Evolutionary conservation across 164 flowering plant species (phyloP), one percentile per base, ranked within the genome.

Genomic region (Echeveria elegans): DNA sequence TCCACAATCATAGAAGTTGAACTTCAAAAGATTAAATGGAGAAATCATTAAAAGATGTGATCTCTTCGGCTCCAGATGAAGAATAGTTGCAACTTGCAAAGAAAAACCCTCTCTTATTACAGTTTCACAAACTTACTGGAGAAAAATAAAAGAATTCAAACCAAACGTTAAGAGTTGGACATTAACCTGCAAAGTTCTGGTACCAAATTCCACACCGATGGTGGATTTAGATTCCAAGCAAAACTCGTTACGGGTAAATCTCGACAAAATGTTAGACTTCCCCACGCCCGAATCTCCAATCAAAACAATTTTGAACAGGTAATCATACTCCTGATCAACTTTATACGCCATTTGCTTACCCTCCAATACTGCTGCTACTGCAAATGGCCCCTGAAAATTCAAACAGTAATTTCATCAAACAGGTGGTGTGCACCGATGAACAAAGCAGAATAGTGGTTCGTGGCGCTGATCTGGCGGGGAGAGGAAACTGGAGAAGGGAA

Each of bases 321-420:
- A 50, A 50, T 50, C 56, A 21, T 50, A 50, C 56, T 50, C 56
- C 56, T 50, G 56, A 21, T 50, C 56, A 21, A 50, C 56, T 50
- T 50, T 50, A 21, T 50, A 50, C 28, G 56, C 56, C 56, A 50
- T 50, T 2, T 2, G 28, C 28, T 5, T 23, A 21, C 28, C 24
- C 56, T 50, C 28, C 56, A 50, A 50, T 19, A 50, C 26, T 26
- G 21, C 56, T 18, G 6, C 52, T 47, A 18, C 52, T 47, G 28
- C 26, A 50, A 50, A 50, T 50, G 26, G 21, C 26, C 26, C 56
- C 24, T 50, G 8, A 6, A 50, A 50, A 21, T 43, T 21, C 9
- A n/a, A 21, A 50, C 11, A 50, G 56, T 50, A 50, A 21, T n/a
- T n/a, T 50, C 56, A 50, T 50, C 56, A 50, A 23, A 50, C 56